Evolutionary conservation across 805 yeast genomes (phyloP), one percentile per base, ranked within the genome.

Genomic region (Cyberlindnera euphorbiiphila): DNA sequence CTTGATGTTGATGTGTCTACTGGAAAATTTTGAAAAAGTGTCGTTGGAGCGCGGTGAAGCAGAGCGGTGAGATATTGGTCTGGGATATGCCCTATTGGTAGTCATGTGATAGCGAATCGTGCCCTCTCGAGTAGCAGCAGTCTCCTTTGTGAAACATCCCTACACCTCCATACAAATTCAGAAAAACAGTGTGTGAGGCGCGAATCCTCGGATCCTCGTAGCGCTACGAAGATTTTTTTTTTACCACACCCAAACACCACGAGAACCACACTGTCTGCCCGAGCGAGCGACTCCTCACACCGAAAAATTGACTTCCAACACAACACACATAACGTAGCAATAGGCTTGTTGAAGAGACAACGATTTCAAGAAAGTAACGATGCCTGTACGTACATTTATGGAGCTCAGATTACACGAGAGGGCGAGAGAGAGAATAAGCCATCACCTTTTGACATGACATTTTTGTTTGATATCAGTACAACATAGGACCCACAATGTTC

Each of bases 321-420:
- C n/a, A 44, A 27, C 50, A 62, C 64, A 52, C 36, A 17, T 24
- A 29, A 29, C 28, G 16, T 17, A 22, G 13, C 21, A 22, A 15
- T 14, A 25, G 27, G 21, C 13, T 12, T 6, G 18, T 25, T 12
- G 8, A 22, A n/a, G 16, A 19, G 20, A 8, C 38, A 45, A 36
- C 45, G 54, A 54, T 55, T 46, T 51, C 49, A 51, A 50, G 50
- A 56, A 31, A 53, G 52, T 53, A 54, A 60, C 56, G 56, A 64
- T 64, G 69, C 66, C 69, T 56, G 69, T 64, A 64, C 63, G 69
- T 64, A 56, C 23, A 15, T 29, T 13, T 7, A 23, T 14, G 8
- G 10, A 21, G 24, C 24, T 21, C 11, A 21, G 26, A 22, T 26
- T 5, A 26, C 6, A 17, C 15, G 29, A 26, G 29, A 26, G 14